phyloP scores from a whole-genome alignment of 257 asterid species.

The Jaltomata sinuosa region DNA sequence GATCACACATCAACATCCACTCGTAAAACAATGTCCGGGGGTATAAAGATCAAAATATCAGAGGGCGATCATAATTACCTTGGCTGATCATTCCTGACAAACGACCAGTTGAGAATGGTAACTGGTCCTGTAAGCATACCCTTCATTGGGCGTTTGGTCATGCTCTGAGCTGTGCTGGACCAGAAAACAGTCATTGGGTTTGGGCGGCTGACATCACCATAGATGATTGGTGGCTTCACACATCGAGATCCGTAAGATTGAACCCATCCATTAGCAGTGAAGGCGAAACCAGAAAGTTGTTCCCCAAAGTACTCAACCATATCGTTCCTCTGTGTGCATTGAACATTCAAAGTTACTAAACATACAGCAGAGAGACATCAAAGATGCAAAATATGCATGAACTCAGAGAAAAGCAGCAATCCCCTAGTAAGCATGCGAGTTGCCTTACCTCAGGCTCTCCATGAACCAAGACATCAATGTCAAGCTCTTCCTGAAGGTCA shows the following conservation, averaged over 20 bases:
- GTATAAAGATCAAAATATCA: neutral
- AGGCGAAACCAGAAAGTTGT: constrained; percentile 89
- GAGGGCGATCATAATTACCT: constrained; percentile 28
- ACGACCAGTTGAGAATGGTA: constrained; percentile 96
- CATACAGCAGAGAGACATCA: neutral
- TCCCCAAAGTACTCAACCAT: constrained; percentile 99
- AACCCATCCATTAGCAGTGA: constrained; percentile 97
- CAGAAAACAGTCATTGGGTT: constrained; percentile 96
- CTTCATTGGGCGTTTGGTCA: constrained; percentile 99
- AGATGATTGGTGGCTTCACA: constrained; percentile 96
- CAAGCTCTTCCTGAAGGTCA: constrained; percentile 95
- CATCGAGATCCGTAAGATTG: constrained; percentile 96
- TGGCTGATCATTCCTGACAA: constrained; percentile 89
- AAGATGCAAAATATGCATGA: neutral
- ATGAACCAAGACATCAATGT: constrained; percentile 92
- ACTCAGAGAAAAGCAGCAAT: neutral
- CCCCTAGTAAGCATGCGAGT: neutral
- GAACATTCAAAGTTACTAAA: constrained; percentile 2
- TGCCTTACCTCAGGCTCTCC: constrained; percentile 94
- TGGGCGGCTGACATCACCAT: constrained; percentile 96
- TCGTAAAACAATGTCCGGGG: neutral
- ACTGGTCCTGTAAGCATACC: constrained; percentile 99
- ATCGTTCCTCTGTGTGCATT: constrained; percentile 62
- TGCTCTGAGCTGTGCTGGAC: constrained; percentile 91
- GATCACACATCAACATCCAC: neutral